Conservation (phyloP, 768 basidiomycete genomes). For the Strobilomyces echinocephalus region DNA sequence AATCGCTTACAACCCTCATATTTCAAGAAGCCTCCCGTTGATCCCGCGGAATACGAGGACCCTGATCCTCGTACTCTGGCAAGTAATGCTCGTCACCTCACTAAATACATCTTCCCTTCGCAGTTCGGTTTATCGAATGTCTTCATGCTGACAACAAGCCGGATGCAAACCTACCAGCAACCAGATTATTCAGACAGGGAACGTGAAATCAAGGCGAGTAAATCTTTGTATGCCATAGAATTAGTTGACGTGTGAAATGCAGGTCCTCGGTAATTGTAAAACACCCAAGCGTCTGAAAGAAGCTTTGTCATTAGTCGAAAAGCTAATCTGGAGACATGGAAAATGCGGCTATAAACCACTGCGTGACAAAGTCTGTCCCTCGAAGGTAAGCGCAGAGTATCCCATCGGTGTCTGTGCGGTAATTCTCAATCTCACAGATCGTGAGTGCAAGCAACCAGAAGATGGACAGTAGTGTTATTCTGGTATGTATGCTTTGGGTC, state of each 20-base stretch:
- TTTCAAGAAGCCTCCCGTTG: slow-evolving; percentile 25
- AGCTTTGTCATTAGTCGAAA: slow-evolving; percentile 49
- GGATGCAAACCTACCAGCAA: slow-evolving; percentile 32
- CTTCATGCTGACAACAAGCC: slow-evolving; percentile 36
- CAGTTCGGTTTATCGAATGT: slow-evolving; percentile 66
- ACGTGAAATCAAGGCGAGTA: slow-evolving; percentile 59
- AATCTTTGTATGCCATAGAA: neutral
- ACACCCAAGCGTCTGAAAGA: slow-evolving; percentile 72
- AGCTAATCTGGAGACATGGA: slow-evolving; percentile 60
- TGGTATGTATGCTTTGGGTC: slow-evolving; percentile 38
- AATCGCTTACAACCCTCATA: slow-evolving; percentile 52
- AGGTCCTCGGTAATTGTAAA: slow-evolving; percentile 47
- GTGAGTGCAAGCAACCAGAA: slow-evolving; percentile 34
- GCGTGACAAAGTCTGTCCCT: slow-evolving; percentile 63
- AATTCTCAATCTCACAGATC: slow-evolving; percentile 30
- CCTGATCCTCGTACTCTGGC: slow-evolving; percentile 45
- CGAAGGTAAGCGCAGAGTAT: slow-evolving; percentile 48
- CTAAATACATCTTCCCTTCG: slow-evolving; percentile 83
- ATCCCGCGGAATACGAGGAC: slow-evolving; percentile 34
- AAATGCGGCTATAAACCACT: slow-evolving; percentile 69
- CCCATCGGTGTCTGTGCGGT: neutral
- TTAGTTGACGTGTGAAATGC: neutral
- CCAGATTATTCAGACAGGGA: slow-evolving; percentile 61
- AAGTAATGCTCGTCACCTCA: slow-evolving; percentile 54
- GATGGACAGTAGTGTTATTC: slow-evolving; percentile 59